A percentile compares a stretch with the other conserved stretches of the same genome.
These are phyloP conservation scores for Mucor velutinosus DNA, from an alignment of 371 early-diverging fungal genomes.

Conservation along the genomic window DNA sequence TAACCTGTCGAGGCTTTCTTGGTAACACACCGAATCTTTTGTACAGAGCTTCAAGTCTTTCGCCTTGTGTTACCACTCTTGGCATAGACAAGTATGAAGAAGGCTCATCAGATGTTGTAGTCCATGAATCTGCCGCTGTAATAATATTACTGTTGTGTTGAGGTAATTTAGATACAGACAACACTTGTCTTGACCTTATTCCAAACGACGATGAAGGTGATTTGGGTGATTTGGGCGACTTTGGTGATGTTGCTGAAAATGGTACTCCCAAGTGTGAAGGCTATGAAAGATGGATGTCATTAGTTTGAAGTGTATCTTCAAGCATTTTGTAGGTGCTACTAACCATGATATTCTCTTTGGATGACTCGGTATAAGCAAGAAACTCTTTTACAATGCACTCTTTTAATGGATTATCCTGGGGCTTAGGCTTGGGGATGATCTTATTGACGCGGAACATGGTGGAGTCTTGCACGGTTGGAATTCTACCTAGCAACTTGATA, in stretches of 20 bases:
- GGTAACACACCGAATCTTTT: not conserved
- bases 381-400: not conserved
- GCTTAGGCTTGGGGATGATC: not conserved
- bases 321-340: not conserved
- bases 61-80: not conserved
- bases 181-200: not conserved
- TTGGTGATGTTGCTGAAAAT: not conserved
- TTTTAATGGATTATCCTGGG: not conserved
- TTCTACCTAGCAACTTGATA: slow-evolving; percentile 12
- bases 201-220: not conserved
- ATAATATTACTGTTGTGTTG: not conserved
- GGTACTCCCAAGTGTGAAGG: not conserved
- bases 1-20: not conserved
- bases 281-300: not conserved
- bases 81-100: too few species aligned
- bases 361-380: not conserved
- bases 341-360: not conserved
- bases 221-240: not conserved
- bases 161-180: not conserved
- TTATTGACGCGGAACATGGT: not conserved
- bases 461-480: slow-evolving; percentile 1
- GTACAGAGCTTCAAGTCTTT: not conserved
- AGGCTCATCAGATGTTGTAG: not conserved
- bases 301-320: not conserved
- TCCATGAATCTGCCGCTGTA: not conserved